Conservation (phyloP, 345 rosid genomes). For the Eucalyptus erythrocorys region DNA sequence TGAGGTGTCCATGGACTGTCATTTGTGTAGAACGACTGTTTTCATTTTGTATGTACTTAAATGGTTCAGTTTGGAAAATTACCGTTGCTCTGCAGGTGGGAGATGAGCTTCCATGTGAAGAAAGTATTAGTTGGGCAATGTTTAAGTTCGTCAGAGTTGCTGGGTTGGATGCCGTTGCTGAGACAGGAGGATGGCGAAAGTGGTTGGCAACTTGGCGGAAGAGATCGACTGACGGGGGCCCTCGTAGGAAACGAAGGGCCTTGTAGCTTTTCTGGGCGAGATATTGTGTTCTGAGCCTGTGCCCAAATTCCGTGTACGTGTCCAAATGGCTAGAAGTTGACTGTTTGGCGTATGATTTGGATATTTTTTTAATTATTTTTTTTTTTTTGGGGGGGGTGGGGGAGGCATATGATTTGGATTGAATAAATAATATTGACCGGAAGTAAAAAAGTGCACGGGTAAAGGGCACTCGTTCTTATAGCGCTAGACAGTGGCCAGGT, state of each 20-base stretch:
- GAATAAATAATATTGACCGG: not conserved
- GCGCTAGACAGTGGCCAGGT: not conserved
- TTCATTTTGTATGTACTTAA: not conserved
- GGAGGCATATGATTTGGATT: not conserved
- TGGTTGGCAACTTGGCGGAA: not conserved
- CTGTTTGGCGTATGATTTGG: not conserved
- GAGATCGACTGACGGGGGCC: not conserved
- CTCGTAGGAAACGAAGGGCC: not conserved
- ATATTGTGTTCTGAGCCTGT: not conserved
- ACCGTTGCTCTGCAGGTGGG: not conserved
- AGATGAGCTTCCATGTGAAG: not conserved
- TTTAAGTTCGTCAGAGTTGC: not conserved
- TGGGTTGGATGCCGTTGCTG: not conserved
- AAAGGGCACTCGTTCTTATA: not conserved
- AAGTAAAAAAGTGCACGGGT: not conserved
- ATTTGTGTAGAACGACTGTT: not conserved
- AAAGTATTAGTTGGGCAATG: not conserved
- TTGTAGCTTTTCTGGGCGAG: not conserved
- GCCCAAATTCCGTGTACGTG: not conserved
- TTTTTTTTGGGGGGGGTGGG: fast-evolving
- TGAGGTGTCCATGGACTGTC: not conserved
- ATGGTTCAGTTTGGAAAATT: not conserved
- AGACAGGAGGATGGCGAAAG: not conserved
- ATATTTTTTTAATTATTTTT: not conserved
- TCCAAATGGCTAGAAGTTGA: not conserved